A percentile compares a stretch with the other conserved stretches of the same genome.
Evolutionary conservation across 1,139 yeast genomes (phyloP).

Genomic region (Chernovozyma sophiae-reginae): DNA sequence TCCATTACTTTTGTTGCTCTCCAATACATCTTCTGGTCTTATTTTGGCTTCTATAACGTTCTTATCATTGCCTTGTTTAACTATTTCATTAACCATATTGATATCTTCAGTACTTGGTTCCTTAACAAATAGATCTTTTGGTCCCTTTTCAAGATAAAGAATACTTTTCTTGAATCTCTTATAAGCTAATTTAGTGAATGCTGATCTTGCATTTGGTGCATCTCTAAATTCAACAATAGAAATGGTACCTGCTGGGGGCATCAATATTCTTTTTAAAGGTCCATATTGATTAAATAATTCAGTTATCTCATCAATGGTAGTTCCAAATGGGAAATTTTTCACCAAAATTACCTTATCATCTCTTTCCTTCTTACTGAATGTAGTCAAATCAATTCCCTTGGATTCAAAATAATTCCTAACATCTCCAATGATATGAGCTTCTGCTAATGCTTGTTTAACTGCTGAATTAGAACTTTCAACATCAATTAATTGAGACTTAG

Average conservation of each 20-base stretch:
- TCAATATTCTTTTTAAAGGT: slow-evolving; percentile 68
- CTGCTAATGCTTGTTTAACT: slow-evolving; percentile 97
- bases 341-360: slow-evolving; percentile 80
- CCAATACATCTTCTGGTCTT: slow-evolving; percentile 26
- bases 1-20: slow-evolving; percentile 5
- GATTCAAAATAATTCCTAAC: slow-evolving; percentile 82
- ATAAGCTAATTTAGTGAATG: slow-evolving; percentile 83
- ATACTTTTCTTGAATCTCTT: slow-evolving; percentile 84
- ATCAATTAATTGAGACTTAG: slow-evolving; percentile 79
- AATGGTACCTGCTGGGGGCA: slow-evolving; percentile 97
- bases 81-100: slow-evolving; percentile 11
- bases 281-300: slow-evolving; percentile 82
- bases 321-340: slow-evolving; percentile 87
- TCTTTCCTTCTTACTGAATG: slow-evolving; percentile 67
- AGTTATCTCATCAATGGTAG: slow-evolving; percentile 72
- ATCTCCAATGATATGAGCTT: slow-evolving; percentile 90
- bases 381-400: slow-evolving; percentile 78
- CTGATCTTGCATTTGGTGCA: slow-evolving; percentile 80
- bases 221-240: slow-evolving; percentile 93
- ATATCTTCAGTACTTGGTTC: slow-evolving; percentile 42
- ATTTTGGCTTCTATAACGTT: slow-evolving; percentile 30
- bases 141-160: slow-evolving; percentile 90
- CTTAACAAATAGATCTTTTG: slow-evolving; percentile 69
- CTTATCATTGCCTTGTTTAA: slow-evolving; percentile 17
- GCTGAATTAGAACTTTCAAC: slow-evolving; percentile 86